Evolutionary conservation across 768 basidiomycete genomes (phyloP), one percentile per base, ranked within the genome.

Genomic region (Mycena crocata): DNA sequence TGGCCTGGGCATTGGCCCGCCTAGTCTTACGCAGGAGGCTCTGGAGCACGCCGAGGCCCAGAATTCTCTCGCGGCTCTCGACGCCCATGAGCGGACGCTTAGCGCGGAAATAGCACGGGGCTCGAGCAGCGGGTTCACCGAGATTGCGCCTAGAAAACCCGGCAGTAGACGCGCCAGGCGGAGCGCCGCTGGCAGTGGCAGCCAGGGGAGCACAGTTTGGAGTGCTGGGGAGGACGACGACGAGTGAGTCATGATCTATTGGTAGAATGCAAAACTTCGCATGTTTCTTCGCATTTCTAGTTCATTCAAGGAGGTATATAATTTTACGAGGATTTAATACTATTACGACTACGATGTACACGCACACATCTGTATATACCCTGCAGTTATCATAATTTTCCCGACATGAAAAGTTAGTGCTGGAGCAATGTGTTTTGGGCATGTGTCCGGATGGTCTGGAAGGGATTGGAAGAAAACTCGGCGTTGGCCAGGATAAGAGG

Each of bases 91-190:
- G 74, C 87, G 88, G 35, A 83, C 80, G 56, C 81, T 93, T 45
- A 89, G 90, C 60, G 88, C 84, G 6, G 93, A 94, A 74, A 86
- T 96, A 58, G 89, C 92, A 14, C 90, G 89, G 71, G 95, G 95
- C 1, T 83, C 82, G 3, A 78, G 82, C 28, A 83, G 92, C 44
- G 93, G 93, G 19, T 95, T 93, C 77, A 95, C 95, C 1, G 94
- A 96, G 74, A 86, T 93, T 57, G 79, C 82, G 21, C 81, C 82
- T 37, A 82, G 86, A 50, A 81, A 82, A 45, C 78, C 83, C 13
- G 82, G 85, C 32, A 86, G 90, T 62, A 84, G 91, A 74, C 85
- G 89, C 67, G 87, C 88, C 59, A 80, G 85, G 51, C 82, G 85
- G 65, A 90, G 89, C 67, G 84, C 76, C 26, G 87, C 88, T 40